phyloP scores from a whole-genome alignment of 305 asterid species.

The Vinca major region DNA sequence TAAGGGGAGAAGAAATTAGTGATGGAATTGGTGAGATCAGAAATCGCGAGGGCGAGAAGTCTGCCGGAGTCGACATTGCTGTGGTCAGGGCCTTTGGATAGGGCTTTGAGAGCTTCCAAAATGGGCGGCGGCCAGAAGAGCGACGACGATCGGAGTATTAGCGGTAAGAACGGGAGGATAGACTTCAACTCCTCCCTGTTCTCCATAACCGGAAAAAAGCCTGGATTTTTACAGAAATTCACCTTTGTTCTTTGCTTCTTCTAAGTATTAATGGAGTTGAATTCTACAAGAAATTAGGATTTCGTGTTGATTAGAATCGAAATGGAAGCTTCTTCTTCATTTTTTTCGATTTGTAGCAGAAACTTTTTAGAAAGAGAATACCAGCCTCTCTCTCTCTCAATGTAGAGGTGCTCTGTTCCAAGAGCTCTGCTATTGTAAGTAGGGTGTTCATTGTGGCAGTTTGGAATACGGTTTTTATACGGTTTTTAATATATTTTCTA shows the following conservation, averaged over 20 bases:
- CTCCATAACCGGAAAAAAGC: slow-evolving; percentile 9
- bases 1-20: slow-evolving; percentile 21
- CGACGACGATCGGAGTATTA: slow-evolving; percentile 43
- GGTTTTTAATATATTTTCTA: too few relatives aligned
- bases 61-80: slow-evolving; percentile 72
- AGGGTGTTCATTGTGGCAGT: too few relatives aligned
- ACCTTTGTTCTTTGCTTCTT: not conserved
- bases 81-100: slow-evolving; percentile 47
- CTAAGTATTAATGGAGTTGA: too few relatives aligned
- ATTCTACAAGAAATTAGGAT: too few relatives aligned
- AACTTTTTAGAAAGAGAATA: too few relatives aligned
- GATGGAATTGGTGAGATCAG: slow-evolving; percentile 46
- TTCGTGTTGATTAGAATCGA: too few relatives aligned
- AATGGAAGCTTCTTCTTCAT: too few relatives aligned
- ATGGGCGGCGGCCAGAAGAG: slow-evolving; percentile 52
- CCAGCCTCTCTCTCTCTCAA: too few relatives aligned
- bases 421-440: too few relatives aligned
- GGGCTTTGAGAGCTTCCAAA: slow-evolving; percentile 43
- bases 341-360: too few relatives aligned
- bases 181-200: slow-evolving; percentile 38
- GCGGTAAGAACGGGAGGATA: slow-evolving; percentile 48
- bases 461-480: too few relatives aligned
- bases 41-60: slow-evolving; percentile 44
- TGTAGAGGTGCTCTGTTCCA: too few relatives aligned
- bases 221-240: not conserved